These are phyloP conservation scores for Agrocybe pediades DNA, from an alignment of 768 basidiomycete genomes.

Conservation along the genomic window DNA sequence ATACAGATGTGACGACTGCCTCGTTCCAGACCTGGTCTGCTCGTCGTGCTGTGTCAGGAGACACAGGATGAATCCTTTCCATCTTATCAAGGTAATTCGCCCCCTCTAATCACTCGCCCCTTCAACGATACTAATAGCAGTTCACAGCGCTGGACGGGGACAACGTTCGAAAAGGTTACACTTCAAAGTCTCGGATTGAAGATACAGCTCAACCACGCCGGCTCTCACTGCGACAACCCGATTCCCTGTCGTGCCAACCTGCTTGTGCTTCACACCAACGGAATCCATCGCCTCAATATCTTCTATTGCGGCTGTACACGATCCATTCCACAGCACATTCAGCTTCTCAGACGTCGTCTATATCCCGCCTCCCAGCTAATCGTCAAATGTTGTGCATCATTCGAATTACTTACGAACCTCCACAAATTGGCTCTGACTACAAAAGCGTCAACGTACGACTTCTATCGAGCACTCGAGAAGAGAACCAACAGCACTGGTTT, in stretches of 20 bases:
- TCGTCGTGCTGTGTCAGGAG: constrained; percentile 2
- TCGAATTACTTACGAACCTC: not conserved
- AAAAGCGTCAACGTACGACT: constrained; percentile 8
- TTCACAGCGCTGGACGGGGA: constrained; percentile 1
- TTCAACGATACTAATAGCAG: not conserved
- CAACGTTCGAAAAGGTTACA: not conserved
- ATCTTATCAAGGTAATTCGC: constrained; percentile 1
- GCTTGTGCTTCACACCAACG: constrained; percentile 5
- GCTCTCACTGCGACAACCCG: not conserved
- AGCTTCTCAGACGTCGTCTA: constrained; percentile 1
- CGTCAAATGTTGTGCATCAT: not conserved
- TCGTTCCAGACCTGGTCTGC: constrained; percentile 2
- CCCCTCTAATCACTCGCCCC: not conserved
- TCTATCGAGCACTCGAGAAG: constrained; percentile 2
- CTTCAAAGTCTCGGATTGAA: not conserved
- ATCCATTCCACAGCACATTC: constrained; percentile 3
- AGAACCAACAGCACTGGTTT: not conserved
- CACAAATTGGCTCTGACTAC: constrained; percentile 4
- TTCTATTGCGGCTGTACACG: constrained; percentile 1
- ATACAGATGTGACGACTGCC: constrained; percentile 1
- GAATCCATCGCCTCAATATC: constrained; percentile 1
- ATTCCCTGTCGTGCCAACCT: constrained; percentile 1
- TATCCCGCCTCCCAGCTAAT: constrained; percentile 2
- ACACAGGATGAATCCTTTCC: constrained; percentile 6
- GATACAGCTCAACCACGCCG: constrained; percentile 4